Percentiles rank a stretch among this genome's conserved stretches.
Evolutionary conservation across 169 alveolate species (phyloP).

Genomic region (Plasmodium inui): DNA sequence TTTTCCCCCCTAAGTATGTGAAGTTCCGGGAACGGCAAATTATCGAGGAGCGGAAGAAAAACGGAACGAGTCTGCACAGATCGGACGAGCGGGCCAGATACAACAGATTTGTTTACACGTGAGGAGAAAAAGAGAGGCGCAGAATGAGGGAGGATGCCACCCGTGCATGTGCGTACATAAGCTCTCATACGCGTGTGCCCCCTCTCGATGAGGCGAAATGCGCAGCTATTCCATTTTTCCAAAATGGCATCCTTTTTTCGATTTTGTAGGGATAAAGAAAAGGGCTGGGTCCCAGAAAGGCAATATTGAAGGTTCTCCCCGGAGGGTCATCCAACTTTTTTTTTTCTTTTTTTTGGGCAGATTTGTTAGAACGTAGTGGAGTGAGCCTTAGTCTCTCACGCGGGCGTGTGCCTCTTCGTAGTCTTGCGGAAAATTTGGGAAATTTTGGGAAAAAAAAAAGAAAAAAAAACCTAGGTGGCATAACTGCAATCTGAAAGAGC

Average conservation of each 20-base stretch:
- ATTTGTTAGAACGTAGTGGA: background rate
- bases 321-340: background rate
- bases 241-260: background rate
- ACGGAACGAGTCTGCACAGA: conserved; percentile 60
- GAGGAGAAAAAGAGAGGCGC: background rate
- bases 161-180: background rate
- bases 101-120: conserved; percentile 58
- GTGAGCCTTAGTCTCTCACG: background rate
- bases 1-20: conserved; percentile 35
- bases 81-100: conserved; percentile 74
- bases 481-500: background rate
- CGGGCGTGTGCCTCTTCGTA: background rate
- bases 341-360: background rate
- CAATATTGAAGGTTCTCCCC: background rate
- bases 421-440: background rate
- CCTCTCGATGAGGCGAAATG: background rate
- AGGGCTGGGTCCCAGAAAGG: conserved; percentile 65
- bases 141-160: background rate
- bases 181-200: background rate
- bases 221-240: background rate
- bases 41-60: conserved; percentile 52
- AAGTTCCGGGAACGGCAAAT: conserved; percentile 66
- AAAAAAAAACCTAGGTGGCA: background rate
- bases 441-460: background rate
- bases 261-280: conserved; percentile 44